These are phyloP conservation scores for Byssothecium circinans DNA, from an alignment of 2,329 filamentous ascomycete species.

Conservation along the genomic window DNA sequence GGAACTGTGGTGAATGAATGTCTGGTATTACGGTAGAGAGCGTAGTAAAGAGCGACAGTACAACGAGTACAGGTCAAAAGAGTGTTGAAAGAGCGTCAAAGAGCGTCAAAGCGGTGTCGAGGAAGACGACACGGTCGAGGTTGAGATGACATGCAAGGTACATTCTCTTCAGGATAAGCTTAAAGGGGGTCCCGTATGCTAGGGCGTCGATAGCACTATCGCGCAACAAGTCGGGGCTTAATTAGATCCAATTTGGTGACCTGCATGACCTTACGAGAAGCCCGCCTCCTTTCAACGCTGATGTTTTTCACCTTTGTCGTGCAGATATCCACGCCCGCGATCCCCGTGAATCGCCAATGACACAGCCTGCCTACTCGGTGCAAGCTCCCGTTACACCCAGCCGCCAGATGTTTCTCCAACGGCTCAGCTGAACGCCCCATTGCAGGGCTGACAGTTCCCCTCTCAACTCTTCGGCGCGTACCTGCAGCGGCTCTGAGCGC, in stretches of 20 bases:
- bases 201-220: slow-evolving; percentile 33
- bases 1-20: slow-evolving; percentile 24
- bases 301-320: slow-evolving; percentile 25
- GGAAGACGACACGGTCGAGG: slow-evolving; percentile 6
- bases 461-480: slow-evolving; percentile 23
- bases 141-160: slow-evolving; percentile 27
- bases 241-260: slow-evolving; percentile 38
- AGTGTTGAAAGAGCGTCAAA: slow-evolving; percentile 19
- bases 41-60: slow-evolving; percentile 21
- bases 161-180: slow-evolving; percentile 28
- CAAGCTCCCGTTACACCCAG: slow-evolving; percentile 6
- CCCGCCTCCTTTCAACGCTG: slow-evolving; percentile 26
- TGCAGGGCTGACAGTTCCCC: slow-evolving; percentile 23
- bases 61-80: slow-evolving; percentile 27
- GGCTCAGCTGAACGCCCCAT: slow-evolving; percentile 15
- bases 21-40: slow-evolving; percentile 16
- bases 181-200: slow-evolving; percentile 25
- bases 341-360: slow-evolving; percentile 4
- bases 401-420: slow-evolving; percentile 18
- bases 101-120: background rate
- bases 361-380: slow-evolving; percentile 5
- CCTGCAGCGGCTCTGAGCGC: slow-evolving; percentile 26
- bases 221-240: slow-evolving; percentile 33
- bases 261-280: slow-evolving; percentile 36
- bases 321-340: slow-evolving; percentile 15